Conservation (phyloP, 169 alveolate species). For the Plasmodium vivax region DNA sequence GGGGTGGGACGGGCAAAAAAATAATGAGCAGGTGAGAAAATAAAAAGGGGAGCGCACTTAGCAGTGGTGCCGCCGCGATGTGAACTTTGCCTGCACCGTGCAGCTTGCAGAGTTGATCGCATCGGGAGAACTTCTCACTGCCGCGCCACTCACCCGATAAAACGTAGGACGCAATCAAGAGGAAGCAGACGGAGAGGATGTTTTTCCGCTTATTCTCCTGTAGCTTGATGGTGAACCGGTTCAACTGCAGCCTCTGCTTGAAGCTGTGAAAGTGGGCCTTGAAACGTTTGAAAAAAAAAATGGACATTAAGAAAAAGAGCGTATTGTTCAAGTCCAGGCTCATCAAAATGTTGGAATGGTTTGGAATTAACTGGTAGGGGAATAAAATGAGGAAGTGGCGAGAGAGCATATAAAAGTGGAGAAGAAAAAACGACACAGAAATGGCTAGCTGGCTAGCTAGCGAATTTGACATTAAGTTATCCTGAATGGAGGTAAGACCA, state of each 20-base stretch:
- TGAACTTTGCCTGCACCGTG: background rate
- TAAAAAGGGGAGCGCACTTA: background rate
- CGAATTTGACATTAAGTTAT: background rate
- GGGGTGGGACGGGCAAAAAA: background rate
- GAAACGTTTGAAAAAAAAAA: constrained; percentile 45
- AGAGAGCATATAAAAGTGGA: constrained; percentile 56
- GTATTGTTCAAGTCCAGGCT: constrained; percentile 48
- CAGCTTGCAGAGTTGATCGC: background rate
- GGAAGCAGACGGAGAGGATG: constrained; percentile 33
- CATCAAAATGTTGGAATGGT: constrained; percentile 66
- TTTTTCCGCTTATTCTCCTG: constrained; percentile 45
- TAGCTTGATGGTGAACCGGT: constrained; percentile 20
- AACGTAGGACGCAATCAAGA: constrained; percentile 54
- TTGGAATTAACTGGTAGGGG: constrained; percentile 66
- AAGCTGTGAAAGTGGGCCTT: constrained; percentile 13
- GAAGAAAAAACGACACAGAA: constrained; percentile 45
- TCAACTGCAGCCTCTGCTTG: constrained; percentile 9
- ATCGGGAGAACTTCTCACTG: background rate
- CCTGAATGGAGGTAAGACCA: background rate
- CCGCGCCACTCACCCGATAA: constrained; percentile 27
- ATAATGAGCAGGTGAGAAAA: background rate
- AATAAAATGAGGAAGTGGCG: constrained; percentile 48
- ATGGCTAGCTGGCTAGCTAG: constrained; percentile 15
- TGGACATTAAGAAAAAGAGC: constrained; percentile 15
- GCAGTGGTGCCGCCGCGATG: background rate